Conservation (phyloP, 352 stramenopile genomes). For the Phytophthora hybrid region DNA sequence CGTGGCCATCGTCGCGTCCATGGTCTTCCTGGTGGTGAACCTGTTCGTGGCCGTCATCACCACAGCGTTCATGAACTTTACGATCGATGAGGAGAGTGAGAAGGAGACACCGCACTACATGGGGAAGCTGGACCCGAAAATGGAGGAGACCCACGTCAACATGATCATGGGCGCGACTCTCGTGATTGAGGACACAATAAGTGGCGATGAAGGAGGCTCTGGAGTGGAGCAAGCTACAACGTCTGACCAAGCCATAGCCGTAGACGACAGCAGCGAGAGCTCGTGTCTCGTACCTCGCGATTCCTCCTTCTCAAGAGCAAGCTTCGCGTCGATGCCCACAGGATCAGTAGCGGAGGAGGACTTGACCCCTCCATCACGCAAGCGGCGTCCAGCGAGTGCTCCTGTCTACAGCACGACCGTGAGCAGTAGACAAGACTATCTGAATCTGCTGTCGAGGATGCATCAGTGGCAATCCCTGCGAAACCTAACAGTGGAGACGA, state of each 20-base stretch:
- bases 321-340: constrained; percentile 6
- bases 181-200: constrained; percentile 62
- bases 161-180: constrained; percentile 87
- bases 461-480: constrained; percentile 62
- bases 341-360: constrained; percentile 10
- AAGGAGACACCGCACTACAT: constrained; percentile 49
- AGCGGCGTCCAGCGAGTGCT: constrained; percentile 26
- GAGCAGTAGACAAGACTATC: constrained; percentile 32
- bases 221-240: neutral
- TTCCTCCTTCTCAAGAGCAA: constrained; percentile 24
- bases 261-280: neutral
- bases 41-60: constrained; percentile 87
- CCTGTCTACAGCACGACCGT: constrained; percentile 31
- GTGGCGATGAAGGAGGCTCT: constrained; percentile 11
- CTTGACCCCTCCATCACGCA: neutral
- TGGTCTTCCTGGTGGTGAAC: constrained; percentile 88
- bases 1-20: constrained; percentile 70
- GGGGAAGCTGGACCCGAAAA: constrained; percentile 63
- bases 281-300: constrained; percentile 17
- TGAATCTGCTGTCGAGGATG: constrained; percentile 45
- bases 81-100: constrained; percentile 56
- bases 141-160: constrained; percentile 79
- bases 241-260: neutral
- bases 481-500: constrained; percentile 71
- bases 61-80: constrained; percentile 87